phyloP scores from a whole-genome alignment of 2,329 filamentous ascomycete genomes.

The Fusarium sp. region DNA sequence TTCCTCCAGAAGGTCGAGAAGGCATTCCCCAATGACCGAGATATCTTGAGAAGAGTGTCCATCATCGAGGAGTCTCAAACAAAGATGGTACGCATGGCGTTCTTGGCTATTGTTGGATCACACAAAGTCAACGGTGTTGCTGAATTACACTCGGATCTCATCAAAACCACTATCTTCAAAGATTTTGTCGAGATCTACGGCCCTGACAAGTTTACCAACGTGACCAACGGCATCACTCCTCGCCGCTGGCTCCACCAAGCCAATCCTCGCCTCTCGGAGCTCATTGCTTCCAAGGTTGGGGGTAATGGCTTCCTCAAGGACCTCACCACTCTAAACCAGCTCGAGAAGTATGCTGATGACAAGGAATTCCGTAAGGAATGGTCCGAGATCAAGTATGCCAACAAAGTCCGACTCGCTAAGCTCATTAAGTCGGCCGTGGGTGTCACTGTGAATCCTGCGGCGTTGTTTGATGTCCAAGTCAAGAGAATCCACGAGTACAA shows the following conservation, averaged over 20 bases:
- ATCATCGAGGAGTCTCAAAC: constrained; percentile 97
- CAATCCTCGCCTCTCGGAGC: constrained; percentile 88
- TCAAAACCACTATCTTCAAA: constrained; percentile 99
- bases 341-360: constrained; percentile 86
- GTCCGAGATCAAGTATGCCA: constrained; percentile 95
- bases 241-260: constrained; percentile 97
- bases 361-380: constrained; percentile 92
- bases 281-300: constrained; percentile 91
- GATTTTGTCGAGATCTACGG: constrained; percentile 97
- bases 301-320: constrained; percentile 89
- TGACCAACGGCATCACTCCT: constrained; percentile 97
- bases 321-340: constrained; percentile 82
- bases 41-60: constrained; percentile 86
- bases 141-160: constrained; percentile 95
- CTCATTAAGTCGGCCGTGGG: constrained; percentile 87
- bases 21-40: constrained; percentile 87
- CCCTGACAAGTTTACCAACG: constrained; percentile 97
- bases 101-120: constrained; percentile 91
- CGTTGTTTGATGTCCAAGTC: constrained; percentile 96
- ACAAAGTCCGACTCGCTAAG: constrained; percentile 91
- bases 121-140: constrained; percentile 99
- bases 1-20: constrained; percentile 94
- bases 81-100: constrained; percentile 99
- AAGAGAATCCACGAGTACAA: constrained; percentile 99
- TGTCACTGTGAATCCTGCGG: constrained; percentile 83